Conservation (phyloP, 495 filamentous ascomycete genomes). For the Aspergillus avenaceus region DNA sequence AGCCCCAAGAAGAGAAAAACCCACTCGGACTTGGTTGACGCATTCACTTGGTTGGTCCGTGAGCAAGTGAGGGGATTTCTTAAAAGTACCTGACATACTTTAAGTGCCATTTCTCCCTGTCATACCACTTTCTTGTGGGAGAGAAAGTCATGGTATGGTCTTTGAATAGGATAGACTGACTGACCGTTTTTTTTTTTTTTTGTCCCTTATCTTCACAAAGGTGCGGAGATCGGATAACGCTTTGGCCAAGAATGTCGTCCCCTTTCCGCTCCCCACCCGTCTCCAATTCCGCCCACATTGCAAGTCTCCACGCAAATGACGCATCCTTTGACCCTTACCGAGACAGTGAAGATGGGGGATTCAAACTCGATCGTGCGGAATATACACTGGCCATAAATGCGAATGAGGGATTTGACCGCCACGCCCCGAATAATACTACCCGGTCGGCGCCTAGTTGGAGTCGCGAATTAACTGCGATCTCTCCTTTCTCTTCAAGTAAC, state of each 20-base stretch:
- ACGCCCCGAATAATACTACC: neutral
- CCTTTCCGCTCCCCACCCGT: neutral
- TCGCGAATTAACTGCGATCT: conserved; percentile 9
- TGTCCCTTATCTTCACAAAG: neutral
- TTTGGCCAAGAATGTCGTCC: neutral
- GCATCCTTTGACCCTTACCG: neutral
- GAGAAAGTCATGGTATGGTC: neutral
- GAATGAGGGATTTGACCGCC: neutral
- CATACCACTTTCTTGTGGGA: neutral
- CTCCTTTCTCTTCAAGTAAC: conserved; percentile 11
- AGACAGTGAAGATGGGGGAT: neutral
- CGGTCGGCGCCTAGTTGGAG: conserved; percentile 5
- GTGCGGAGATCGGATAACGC: neutral
- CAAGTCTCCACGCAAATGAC: neutral
- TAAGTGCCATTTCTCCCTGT: neutral
- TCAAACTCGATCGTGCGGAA: neutral
- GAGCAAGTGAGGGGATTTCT: no score
- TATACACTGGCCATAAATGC: neutral
- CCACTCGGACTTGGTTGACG: neutral
- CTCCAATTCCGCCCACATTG: neutral
- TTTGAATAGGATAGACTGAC: neutral
- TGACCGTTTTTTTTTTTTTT: neutral
- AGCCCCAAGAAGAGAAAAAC: neutral
- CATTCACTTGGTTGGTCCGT: neutral
- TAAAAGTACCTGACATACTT: neutral